These are phyloP conservation scores for Agaricus subrufescens DNA, from an alignment of 768 basidiomycete species.

Conservation along the genomic window DNA sequence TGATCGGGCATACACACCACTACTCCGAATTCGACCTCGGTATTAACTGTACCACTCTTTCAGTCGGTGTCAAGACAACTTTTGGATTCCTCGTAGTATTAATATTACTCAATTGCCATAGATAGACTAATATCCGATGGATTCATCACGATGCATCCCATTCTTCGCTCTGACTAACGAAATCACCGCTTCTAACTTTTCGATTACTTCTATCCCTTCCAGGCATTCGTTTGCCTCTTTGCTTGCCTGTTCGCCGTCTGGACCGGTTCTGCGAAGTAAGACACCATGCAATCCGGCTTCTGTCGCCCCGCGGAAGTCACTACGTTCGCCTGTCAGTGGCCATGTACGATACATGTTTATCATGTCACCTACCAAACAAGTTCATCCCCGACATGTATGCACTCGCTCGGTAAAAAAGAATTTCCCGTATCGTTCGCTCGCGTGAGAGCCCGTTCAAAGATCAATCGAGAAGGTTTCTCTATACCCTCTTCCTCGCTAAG, in stretches of 20 bases:
- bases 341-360: background rate
- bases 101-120: background rate
- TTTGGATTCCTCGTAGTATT: background rate
- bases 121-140: slow-evolving; percentile 1
- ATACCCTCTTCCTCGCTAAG: slow-evolving; percentile 65
- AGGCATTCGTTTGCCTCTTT: slow-evolving; percentile 37
- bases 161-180: slow-evolving; percentile 13
- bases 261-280: slow-evolving; percentile 47
- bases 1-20: slow-evolving; percentile 17
- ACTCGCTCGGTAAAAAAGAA: slow-evolving; percentile 33
- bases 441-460: slow-evolving; percentile 49
- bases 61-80: background rate
- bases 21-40: background rate
- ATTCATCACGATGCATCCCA: background rate
- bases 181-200: slow-evolving; percentile 20
- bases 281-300: slow-evolving; percentile 52
- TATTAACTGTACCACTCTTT: background rate
- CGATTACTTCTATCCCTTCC: slow-evolving; percentile 31
- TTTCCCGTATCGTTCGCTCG: slow-evolving; percentile 16
- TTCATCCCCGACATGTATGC: slow-evolving; percentile 77
- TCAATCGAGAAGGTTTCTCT: slow-evolving; percentile 61
- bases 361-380: slow-evolving; percentile 57
- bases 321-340: slow-evolving; percentile 20
- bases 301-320: slow-evolving; percentile 63
- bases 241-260: slow-evolving; percentile 43